Evolutionary conservation across 805 yeast genomes (phyloP).

Genomic region (Metschnikowia vanudenii): DNA sequence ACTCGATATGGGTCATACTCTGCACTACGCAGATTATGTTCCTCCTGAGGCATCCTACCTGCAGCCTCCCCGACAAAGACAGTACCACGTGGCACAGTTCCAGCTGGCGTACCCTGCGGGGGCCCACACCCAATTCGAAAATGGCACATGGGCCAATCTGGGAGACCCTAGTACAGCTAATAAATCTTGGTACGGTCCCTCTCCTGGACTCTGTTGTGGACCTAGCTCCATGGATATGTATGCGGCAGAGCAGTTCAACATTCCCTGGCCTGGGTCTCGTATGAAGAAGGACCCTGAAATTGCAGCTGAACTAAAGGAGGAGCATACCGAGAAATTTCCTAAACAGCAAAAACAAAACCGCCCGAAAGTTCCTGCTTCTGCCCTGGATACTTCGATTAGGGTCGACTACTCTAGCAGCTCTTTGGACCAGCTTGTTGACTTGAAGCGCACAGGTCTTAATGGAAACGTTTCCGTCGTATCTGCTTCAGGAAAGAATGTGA

Average conservation of each 20-base stretch:
- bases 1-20: slow-evolving; percentile 21
- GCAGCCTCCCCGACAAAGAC: slow-evolving; percentile 37
- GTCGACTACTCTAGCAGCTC: slow-evolving; percentile 15
- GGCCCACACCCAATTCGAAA: not conserved
- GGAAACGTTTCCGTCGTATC: not conserved
- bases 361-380: not conserved
- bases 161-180: not conserved
- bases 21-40: slow-evolving; percentile 29
- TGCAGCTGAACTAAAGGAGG: not conserved
- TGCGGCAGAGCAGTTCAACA: not conserved
- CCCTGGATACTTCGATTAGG: slow-evolving; percentile 7
- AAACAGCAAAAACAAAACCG: not conserved
- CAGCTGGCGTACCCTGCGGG: slow-evolving; percentile 6
- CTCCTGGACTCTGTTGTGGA: not conserved
- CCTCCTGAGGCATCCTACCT: slow-evolving; percentile 33
- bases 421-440: slow-evolving; percentile 16
- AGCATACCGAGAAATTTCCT: not conserved
- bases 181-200: not conserved
- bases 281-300: not conserved
- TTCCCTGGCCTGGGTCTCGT: not conserved
- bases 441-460: slow-evolving; percentile 4
- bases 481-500: not conserved
- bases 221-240: slow-evolving; percentile 4
- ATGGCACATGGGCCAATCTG: not conserved
- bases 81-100: slow-evolving; percentile 4